Percentiles rank a stretch among this genome's conserved stretches.
Evolutionary conservation across 176 grass and related monocot species (phyloP).

Genomic region (Typha latifolia): DNA sequence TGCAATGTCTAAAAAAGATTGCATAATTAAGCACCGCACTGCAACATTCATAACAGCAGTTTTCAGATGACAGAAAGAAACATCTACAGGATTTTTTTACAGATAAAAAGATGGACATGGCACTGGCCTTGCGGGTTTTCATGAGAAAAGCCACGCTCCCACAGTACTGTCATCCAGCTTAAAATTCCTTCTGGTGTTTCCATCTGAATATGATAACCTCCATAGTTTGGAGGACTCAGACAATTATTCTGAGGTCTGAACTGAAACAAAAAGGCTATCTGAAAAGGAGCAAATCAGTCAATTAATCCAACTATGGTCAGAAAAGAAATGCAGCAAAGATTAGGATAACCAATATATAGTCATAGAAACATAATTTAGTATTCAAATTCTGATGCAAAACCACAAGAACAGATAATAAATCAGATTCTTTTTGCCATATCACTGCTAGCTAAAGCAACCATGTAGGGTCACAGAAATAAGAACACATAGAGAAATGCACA

Average conservation of each 20-base stretch:
- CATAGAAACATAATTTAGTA: not conserved
- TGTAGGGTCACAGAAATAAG: not conserved
- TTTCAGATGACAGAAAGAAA: slow-evolving; percentile 13
- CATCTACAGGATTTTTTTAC: not conserved
- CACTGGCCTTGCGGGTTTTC: slow-evolving; percentile 83
- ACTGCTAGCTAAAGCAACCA: not conserved
- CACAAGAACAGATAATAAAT: not conserved
- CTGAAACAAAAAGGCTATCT: slow-evolving; percentile 70
- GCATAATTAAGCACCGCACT: slow-evolving; percentile 85
- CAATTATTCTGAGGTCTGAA: slow-evolving; percentile 39
- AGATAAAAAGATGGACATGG: not conserved
- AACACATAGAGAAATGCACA: not conserved
- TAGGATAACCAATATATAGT: not conserved
- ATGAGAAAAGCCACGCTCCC: slow-evolving; percentile 88
- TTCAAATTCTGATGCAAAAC: not conserved
- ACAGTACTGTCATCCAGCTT: slow-evolving; percentile 74
- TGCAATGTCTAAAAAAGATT: slow-evolving; percentile 72
- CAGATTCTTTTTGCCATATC: too few species aligned
- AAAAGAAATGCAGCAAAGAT: not conserved
- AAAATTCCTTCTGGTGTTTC: slow-evolving; percentile 60
- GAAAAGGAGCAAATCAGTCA: slow-evolving; percentile 4
- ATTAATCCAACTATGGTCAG: not conserved
- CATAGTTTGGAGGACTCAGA: slow-evolving; percentile 12
- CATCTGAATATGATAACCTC: slow-evolving; percentile 61
- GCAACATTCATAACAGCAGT: slow-evolving; percentile 23